A percentile compares a stretch with the other conserved stretches of the same genome.
Evolutionary conservation across 148 eudicot genomes (phyloP).

Genomic region (Bassia scoparia): DNA sequence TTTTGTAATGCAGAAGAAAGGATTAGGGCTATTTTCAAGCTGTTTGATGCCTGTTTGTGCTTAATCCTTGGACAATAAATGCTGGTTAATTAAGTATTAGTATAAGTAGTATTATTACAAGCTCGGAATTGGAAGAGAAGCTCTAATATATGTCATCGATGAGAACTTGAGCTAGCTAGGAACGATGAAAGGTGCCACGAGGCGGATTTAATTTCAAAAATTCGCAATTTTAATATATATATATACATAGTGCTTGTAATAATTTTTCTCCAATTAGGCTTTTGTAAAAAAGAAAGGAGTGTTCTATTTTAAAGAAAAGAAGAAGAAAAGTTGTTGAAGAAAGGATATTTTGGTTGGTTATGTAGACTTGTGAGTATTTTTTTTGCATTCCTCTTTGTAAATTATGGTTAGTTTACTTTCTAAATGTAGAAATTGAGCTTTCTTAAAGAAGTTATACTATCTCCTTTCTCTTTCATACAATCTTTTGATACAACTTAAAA

Average conservation of each 20-base stretch:
- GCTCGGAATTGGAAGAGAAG: slow-evolving; percentile 12
- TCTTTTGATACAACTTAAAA: background rate
- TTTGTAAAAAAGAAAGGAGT: slow-evolving; percentile 25
- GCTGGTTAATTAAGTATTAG: slow-evolving; percentile 2
- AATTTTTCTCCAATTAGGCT: slow-evolving; percentile 21
- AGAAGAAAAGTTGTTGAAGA: background rate
- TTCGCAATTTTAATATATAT: background rate
- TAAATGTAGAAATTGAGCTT: slow-evolving; percentile 12
- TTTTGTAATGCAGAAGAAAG: slow-evolving; percentile 63
- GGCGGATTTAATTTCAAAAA: background rate
- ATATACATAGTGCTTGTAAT: background rate
- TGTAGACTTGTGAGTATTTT: slow-evolving; percentile 13
- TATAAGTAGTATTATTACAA: background rate
- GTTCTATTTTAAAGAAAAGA: background rate
- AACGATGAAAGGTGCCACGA: background rate
- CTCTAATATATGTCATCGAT: background rate
- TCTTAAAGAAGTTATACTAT: slow-evolving; percentile 5
- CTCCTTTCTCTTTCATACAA: slow-evolving; percentile 3
- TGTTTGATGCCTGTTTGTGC: slow-evolving; percentile 62
- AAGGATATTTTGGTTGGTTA: slow-evolving; percentile 7
- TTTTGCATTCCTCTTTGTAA: slow-evolving; percentile 11
- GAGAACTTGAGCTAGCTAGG: background rate
- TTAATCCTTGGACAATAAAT: slow-evolving; percentile 8
- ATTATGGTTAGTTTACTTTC: slow-evolving; percentile 20
- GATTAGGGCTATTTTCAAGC: slow-evolving; percentile 62